These are phyloP conservation scores for Globisporangium nagaii DNA, from an alignment of 352 stramenopile species.

Conservation along the genomic window DNA sequence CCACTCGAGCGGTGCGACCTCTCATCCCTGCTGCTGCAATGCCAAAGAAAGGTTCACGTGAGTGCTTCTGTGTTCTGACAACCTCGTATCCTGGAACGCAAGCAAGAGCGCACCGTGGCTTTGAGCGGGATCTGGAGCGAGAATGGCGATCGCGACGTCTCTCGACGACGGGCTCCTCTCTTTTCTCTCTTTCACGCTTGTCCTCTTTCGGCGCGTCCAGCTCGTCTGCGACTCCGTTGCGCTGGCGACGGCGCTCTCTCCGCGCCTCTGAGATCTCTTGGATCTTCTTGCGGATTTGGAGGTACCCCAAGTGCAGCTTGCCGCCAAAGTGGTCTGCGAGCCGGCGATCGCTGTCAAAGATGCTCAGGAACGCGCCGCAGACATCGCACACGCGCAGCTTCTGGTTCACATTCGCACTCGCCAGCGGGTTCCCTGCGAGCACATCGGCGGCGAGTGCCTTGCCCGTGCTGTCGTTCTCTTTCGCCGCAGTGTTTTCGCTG, in stretches of 20 bases:
- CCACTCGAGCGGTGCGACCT: constrained; percentile 2
- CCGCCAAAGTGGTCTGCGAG: constrained; percentile 89
- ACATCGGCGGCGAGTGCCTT: neutral
- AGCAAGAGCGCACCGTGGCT: constrained; percentile 7
- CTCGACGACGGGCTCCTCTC: neutral
- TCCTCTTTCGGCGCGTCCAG: neutral
- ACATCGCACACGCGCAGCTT: constrained; percentile 89
- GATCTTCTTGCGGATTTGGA: constrained; percentile 86
- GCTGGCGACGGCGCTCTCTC: constrained; percentile 17
- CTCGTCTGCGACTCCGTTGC: constrained; percentile 2
- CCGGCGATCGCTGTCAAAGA: constrained; percentile 88
- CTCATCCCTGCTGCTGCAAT: constrained; percentile 4
- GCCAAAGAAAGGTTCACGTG: neutral
- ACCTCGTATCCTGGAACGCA: too few species aligned
- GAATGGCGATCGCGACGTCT: constrained; percentile 11
- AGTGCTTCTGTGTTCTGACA: neutral
- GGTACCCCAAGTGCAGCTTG: constrained; percentile 88
- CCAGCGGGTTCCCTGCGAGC: constrained; percentile 13
- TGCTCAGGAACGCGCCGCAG: constrained; percentile 88
- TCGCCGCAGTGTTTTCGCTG: neutral
- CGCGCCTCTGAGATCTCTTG: constrained; percentile 52
- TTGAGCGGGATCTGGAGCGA: constrained; percentile 19
- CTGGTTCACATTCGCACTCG: constrained; percentile 56
- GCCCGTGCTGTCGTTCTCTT: neutral
- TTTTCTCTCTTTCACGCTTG: constrained; percentile 6